A percentile compares a stretch with the other conserved stretches of the same genome.
Conservation (phyloP, 768 basidiomycete genomes). For the Tylopilus sp. region DNA sequence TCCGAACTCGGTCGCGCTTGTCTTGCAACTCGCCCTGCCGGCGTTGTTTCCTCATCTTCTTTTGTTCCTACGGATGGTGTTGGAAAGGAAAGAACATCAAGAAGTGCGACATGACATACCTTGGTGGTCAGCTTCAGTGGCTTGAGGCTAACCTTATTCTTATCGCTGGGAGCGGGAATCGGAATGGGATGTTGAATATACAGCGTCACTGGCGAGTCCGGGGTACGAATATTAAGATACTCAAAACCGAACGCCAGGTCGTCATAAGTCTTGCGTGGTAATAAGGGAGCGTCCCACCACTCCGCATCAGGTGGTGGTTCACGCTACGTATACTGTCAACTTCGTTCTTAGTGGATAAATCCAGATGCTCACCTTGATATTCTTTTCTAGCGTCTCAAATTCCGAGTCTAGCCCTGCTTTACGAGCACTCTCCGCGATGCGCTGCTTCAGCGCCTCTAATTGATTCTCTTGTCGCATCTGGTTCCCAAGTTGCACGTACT, state of each 20-base stretch:
- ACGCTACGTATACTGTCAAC: slow-evolving; percentile 44
- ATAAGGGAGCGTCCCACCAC: slow-evolving; percentile 94
- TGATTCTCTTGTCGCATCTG: slow-evolving; percentile 72
- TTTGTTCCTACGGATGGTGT: slow-evolving; percentile 62
- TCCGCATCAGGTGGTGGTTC: slow-evolving; percentile 86
- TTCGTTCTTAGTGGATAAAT: background rate
- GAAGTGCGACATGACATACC: slow-evolving; percentile 31
- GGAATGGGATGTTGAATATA: slow-evolving; percentile 98
- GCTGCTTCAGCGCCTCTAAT: slow-evolving; percentile 86
- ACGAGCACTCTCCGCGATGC: slow-evolving; percentile 88
- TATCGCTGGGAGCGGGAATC: slow-evolving; percentile 87
- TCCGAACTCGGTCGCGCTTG: slow-evolving; percentile 89
- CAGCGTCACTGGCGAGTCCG: slow-evolving; percentile 75
- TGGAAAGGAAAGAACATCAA: background rate
- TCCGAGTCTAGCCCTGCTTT: slow-evolving; percentile 96
- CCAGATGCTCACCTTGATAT: slow-evolving; percentile 63
- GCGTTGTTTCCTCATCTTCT: slow-evolving; percentile 93
- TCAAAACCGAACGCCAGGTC: slow-evolving; percentile 61
- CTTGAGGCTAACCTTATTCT: slow-evolving; percentile 73
- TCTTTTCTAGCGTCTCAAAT: slow-evolving; percentile 86
- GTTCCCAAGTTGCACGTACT: slow-evolving; percentile 74
- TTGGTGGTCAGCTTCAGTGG: slow-evolving; percentile 92
- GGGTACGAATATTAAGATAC: slow-evolving; percentile 59
- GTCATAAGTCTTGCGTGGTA: slow-evolving; percentile 77
- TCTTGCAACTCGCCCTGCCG: slow-evolving; percentile 89